Base-by-base conservation (phyloP, 768 basidiomycete genomes). In the Mycena sanguinolenta region DNA sequence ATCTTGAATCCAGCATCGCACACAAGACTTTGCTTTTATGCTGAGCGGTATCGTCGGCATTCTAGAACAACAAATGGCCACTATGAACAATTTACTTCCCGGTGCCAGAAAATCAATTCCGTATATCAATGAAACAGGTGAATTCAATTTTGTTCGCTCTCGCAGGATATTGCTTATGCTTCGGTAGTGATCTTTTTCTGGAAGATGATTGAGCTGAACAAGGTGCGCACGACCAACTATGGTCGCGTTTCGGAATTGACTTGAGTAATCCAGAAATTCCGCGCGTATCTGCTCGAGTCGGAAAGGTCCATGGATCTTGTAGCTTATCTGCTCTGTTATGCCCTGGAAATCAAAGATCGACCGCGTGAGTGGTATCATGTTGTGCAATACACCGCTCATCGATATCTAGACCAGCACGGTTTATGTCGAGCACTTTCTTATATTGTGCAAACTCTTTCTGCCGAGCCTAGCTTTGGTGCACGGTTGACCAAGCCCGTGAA, bases 141-240 rank as follows among this genome's bases (percentile, higher is more conserved):
- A n/a, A 66, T 60, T 34, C 39, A n/a, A n/a, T 54, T 39, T 61
- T 16, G 34, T 32, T 55, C 50, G n/a, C 19, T 9, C 38, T 5
- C 28, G 66, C 67, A 23, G 46, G 60, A 38, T 38, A 46, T 77
- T 55, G 73, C 39, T 60, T 30, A 60, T 38, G 21, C 36, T 6
- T 13, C 17, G 30, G 10, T 72, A 94, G 94, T 95, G 49, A 84
- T 94, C 16, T 84, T 95, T 65, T 87, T 97, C 58, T 98, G 97
- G 97, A 94, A 96, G 81, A 88, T 95, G 79, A 83, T 98, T 44
- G 97, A 98, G 72, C 80, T 95, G 27, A 99, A 99, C 83, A 98
- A 95, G 85, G 96, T 96, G 50, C 38, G 82, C 71, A 34, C 21
- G 34, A 55, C 14, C 10, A 10, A 17, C 25, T 32, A 50, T 53